A percentile compares a stretch with the other conserved stretches of the same genome.
phyloP scores from a whole-genome alignment of 2,329 filamentous ascomycete species.

The Colletotrichum karsti region DNA sequence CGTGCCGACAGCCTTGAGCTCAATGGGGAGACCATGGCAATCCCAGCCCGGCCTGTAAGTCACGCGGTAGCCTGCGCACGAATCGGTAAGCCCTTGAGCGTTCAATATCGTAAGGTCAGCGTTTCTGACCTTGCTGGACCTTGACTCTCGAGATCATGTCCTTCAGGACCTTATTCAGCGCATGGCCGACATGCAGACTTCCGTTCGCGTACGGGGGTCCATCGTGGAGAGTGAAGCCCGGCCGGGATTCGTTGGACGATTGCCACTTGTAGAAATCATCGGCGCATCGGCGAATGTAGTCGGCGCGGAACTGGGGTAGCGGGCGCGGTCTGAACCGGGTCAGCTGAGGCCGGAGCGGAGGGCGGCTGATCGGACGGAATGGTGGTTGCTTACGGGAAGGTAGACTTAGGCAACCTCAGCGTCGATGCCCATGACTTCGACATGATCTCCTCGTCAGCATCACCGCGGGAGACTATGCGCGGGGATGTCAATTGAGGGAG shows the following conservation, averaged over 20 bases:
- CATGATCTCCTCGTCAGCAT: conserved; percentile 39
- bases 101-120: not conserved
- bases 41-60: conserved; percentile 95
- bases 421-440: conserved; percentile 77
- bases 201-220: conserved; percentile 98
- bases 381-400: conserved; percentile 67
- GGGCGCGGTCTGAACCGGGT: conserved; percentile 56
- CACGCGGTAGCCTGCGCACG: conserved; percentile 65
- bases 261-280: conserved; percentile 95
- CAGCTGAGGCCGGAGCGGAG: conserved; percentile 31
- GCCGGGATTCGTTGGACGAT: conserved; percentile 60
- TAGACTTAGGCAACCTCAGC: conserved; percentile 77
- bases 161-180: conserved; percentile 96
- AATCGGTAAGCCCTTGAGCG: not conserved
- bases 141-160: conserved; percentile 89
- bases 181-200: conserved; percentile 89
- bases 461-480: conserved; percentile 1
- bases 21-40: conserved; percentile 96
- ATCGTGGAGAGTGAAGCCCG: conserved; percentile 87
- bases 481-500: not conserved
- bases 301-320: conserved; percentile 54
- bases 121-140: conserved; percentile 69
- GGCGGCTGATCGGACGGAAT: not conserved
- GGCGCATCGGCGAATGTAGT: conserved; percentile 79
- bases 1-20: conserved; percentile 87